Evolutionary conservation across 83 land plant species (phyloP).

Genomic region (Isoetes engelmannii): DNA sequence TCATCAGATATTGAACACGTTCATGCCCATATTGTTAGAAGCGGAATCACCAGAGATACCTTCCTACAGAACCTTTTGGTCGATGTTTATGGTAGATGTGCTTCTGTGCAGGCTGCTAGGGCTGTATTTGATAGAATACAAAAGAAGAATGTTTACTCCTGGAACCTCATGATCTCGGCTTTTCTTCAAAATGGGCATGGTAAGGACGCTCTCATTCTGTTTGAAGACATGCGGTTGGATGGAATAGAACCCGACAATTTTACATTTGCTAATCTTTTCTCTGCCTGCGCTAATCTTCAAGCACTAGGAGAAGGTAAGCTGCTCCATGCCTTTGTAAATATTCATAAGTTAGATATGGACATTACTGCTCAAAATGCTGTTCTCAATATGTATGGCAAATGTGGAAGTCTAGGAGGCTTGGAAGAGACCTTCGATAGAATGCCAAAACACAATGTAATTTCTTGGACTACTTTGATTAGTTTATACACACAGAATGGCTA

Average conservation of each 20-base stretch:
- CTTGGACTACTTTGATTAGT: constrained; percentile 14
- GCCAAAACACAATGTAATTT: constrained; percentile 19
- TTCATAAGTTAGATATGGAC: constrained; percentile 13
- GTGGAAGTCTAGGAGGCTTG: constrained; percentile 22
- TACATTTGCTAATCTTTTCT: constrained; percentile 40
- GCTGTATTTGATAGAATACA: constrained; percentile 37
- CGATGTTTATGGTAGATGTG: constrained; percentile 16
- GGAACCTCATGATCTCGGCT: constrained; percentile 51
- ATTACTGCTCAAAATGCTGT: constrained; percentile 10
- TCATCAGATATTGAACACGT: neutral
- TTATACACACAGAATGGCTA: constrained; percentile 24
- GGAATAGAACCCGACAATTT: constrained; percentile 32
- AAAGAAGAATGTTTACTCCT: constrained; percentile 33
- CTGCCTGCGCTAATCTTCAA: constrained; percentile 46
- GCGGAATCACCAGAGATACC: neutral
- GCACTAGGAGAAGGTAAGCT: constrained; percentile 22
- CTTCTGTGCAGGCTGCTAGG: constrained; percentile 26
- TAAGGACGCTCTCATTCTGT: constrained; percentile 39
- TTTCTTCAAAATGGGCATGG: constrained; percentile 30
- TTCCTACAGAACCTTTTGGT: neutral
- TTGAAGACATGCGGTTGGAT: constrained; percentile 28
- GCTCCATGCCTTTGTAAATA: constrained; percentile 16
- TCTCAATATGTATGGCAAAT: constrained; percentile 29
- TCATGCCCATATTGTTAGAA: neutral
- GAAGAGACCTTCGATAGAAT: constrained; percentile 7